Evolutionary conservation across 805 yeast genomes (phyloP).

Genomic region (Ogataea methanolica): DNA sequence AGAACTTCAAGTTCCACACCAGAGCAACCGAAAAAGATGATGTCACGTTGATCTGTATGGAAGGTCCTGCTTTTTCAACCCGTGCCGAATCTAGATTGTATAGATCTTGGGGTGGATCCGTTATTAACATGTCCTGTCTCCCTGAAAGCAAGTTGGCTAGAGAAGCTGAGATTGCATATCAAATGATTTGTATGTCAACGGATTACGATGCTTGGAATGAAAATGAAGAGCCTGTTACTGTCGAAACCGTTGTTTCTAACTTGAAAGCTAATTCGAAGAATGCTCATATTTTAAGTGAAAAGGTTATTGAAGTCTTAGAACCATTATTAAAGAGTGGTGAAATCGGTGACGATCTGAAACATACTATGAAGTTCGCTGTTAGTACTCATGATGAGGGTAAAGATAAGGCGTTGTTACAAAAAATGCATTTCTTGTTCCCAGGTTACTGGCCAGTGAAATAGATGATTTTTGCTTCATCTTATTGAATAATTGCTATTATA

Average conservation of each 20-base stretch:
- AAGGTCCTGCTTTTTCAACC: slow-evolving; percentile 97
- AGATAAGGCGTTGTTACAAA: slow-evolving; percentile 65
- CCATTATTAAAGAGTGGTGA: slow-evolving; percentile 52
- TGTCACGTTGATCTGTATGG: slow-evolving; percentile 91
- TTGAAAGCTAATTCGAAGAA: slow-evolving; percentile 81
- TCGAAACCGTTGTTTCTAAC: slow-evolving; percentile 93
- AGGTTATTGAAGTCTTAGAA: slow-evolving; percentile 63
- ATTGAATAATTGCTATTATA: no score
- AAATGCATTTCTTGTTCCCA: slow-evolving; percentile 85
- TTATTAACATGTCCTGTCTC: slow-evolving; percentile 92
- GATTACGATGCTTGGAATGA: slow-evolving; percentile 99
- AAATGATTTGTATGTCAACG: slow-evolving; percentile 98
- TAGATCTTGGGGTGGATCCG: slow-evolving; percentile 84
- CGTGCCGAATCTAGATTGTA: slow-evolving; percentile 93
- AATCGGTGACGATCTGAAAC: slow-evolving; percentile 67
- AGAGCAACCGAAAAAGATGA: slow-evolving; percentile 63
- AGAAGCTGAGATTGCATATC: slow-evolving; percentile 95
- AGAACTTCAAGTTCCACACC: slow-evolving; percentile 58
- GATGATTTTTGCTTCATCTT: not conserved
- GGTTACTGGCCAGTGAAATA: slow-evolving; percentile 67
- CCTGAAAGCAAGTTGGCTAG: slow-evolving; percentile 98
- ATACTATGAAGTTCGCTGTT: slow-evolving; percentile 76
- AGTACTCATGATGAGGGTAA: slow-evolving; percentile 73
- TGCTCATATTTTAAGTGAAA: slow-evolving; percentile 74
- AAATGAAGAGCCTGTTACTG: slow-evolving; percentile 93